Percentiles rank a stretch among this genome's conserved stretches.
Conservation (phyloP, 441 rosid genomes). For the Populus hybrid region DNA sequence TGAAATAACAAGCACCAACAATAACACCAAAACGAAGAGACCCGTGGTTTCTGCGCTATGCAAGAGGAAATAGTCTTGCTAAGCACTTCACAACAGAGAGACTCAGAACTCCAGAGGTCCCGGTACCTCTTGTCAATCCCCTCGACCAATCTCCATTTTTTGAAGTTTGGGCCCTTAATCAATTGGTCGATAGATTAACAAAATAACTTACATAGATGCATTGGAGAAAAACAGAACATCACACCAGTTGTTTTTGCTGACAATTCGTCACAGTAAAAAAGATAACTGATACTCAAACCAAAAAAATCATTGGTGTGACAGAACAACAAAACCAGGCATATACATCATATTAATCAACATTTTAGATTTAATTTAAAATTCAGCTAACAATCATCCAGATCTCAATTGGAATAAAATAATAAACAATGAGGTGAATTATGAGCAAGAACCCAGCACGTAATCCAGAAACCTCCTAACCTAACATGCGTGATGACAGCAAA, state of each 20-base stretch:
- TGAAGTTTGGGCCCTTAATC: neutral
- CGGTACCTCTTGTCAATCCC: neutral
- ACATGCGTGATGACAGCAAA: neutral
- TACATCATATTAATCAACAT: neutral
- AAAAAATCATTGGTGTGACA: neutral
- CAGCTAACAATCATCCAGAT: neutral
- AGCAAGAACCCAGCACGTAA: neutral
- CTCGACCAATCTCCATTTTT: neutral
- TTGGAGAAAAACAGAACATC: no score
- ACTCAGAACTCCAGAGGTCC: neutral
- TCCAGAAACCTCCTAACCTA: neutral
- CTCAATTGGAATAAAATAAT: no score
- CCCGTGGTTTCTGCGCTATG: no score
- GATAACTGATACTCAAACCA: no score
- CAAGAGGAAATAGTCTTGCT: no score
- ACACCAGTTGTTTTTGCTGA: no score
- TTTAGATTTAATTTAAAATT: neutral
- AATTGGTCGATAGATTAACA: neutral
- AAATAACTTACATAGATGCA: neutral
- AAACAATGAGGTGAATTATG: neutral
- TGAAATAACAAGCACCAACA: neutral
- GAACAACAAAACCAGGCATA: neutral
- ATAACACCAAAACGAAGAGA: neutral
- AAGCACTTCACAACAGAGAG: no score
- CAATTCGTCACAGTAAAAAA: no score